These are phyloP conservation scores for Podospora pseudopauciseta DNA, from an alignment of 495 filamentous ascomycete genomes.

Conservation along the genomic window DNA sequence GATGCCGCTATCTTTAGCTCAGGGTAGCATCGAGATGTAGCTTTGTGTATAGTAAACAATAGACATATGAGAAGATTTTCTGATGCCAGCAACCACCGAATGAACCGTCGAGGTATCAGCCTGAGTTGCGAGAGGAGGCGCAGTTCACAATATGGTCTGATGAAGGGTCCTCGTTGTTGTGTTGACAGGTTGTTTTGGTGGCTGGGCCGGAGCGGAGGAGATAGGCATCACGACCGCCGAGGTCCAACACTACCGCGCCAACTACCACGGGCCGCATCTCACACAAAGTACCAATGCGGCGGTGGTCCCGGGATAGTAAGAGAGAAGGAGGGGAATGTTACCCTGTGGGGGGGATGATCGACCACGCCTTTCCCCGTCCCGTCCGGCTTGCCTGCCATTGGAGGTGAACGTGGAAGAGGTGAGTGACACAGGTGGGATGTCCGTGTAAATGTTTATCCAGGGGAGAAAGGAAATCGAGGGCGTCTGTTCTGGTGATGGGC, in stretches of 20 bases:
- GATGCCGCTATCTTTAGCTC: background rate
- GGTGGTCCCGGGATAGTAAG: no score
- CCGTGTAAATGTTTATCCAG: background rate
- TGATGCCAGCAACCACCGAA: background rate
- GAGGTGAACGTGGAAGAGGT: background rate
- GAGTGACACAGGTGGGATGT: background rate
- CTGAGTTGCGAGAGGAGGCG: background rate
- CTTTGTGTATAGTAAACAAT: background rate
- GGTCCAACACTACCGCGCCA: background rate
- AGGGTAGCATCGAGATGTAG: background rate
- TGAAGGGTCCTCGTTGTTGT: background rate
- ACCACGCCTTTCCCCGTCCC: background rate
- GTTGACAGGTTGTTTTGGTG: no score
- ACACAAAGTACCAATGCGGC: background rate
- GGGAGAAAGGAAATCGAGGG: background rate
- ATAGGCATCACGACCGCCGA: background rate
- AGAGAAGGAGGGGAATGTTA: background rate
- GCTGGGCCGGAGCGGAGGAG: background rate
- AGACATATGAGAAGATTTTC: background rate
- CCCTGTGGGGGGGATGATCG: background rate
- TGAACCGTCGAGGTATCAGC: background rate
- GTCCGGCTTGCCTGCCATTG: background rate
- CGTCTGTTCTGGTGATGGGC: no score
- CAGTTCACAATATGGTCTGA: background rate
- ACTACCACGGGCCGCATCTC: background rate